phyloP scores from a whole-genome alignment of 78 protist genomes.

The Dictyostelium capitatum region DNA sequence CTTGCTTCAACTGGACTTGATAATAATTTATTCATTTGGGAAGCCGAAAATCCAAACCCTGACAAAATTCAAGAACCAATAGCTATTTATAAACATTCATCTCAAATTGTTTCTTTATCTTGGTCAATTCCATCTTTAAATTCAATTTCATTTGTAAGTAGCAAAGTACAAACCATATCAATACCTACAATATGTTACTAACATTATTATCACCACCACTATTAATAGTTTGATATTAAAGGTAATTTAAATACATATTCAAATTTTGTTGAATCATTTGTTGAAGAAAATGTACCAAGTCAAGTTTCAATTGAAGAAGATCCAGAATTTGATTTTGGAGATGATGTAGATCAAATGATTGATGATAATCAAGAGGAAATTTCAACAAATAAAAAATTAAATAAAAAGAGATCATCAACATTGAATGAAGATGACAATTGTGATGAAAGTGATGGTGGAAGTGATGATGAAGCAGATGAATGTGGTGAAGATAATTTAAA shows the following conservation, averaged over 20 bases:
- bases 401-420: background rate
- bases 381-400: background rate
- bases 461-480: background rate
- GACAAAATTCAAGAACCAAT: constrained; percentile 3
- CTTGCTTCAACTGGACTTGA: constrained; percentile 31
- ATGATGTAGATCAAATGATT: constrained; percentile 4
- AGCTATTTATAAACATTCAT: background rate
- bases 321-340: background rate
- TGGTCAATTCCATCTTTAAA: constrained; percentile 35
- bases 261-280: background rate
- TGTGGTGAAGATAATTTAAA: background rate
- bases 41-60: background rate
- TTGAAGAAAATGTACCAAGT: background rate
- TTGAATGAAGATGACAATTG: background rate
- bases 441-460: background rate
- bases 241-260: constrained; percentile 10
- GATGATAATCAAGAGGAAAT: constrained; percentile 19
- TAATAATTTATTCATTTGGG: constrained; percentile 23
- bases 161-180: no score
- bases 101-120: constrained; percentile 5
- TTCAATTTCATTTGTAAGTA: constrained; percentile 42
- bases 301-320: background rate
- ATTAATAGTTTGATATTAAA: background rate
- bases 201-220: background rate
- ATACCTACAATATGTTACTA: background rate